phyloP scores from a whole-genome alignment of 2,329 filamentous ascomycete species.

The Dryadomyces quercivorus region DNA sequence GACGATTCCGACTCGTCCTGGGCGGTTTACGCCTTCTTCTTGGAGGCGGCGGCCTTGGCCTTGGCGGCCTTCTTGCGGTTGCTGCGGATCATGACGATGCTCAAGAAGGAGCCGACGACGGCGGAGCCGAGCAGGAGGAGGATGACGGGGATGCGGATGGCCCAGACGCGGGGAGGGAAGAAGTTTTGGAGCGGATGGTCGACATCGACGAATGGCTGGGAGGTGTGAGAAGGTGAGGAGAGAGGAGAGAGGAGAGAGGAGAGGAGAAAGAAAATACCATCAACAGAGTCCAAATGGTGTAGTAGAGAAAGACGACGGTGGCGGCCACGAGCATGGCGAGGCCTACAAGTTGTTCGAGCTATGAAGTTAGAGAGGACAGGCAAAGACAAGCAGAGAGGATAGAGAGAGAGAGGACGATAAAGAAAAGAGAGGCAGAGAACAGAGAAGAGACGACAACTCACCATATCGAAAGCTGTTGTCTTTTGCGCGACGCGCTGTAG shows the following conservation, averaged over 20 bases:
- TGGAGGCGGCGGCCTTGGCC: slow-evolving; percentile 58
- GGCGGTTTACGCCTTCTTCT: slow-evolving; percentile 65
- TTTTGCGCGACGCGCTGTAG: too few relatives aligned
- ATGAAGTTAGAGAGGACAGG: slow-evolving; percentile 8
- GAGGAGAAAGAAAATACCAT: slow-evolving; percentile 54
- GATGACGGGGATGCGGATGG: slow-evolving; percentile 95
- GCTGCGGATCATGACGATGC: slow-evolving; percentile 97
- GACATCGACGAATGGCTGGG: slow-evolving; percentile 88
- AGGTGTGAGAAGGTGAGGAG: too few relatives aligned
- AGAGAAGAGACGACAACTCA: slow-evolving; percentile 4
- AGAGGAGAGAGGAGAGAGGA: background rate
- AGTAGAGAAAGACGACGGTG: slow-evolving; percentile 63
- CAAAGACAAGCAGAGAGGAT: background rate
- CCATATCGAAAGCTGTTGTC: slow-evolving; percentile 12
- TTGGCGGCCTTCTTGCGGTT: slow-evolving; percentile 96
- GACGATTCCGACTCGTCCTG: too few relatives aligned
- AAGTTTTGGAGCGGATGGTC: slow-evolving; percentile 87
- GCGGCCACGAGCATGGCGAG: slow-evolving; percentile 57
- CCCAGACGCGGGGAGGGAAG: slow-evolving; percentile 97
- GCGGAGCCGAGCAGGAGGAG: slow-evolving; percentile 83
- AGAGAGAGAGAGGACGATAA: background rate
- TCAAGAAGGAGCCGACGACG: slow-evolving; percentile 90
- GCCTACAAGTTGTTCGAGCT: slow-evolving; percentile 81
- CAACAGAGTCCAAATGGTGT: slow-evolving; percentile 92
- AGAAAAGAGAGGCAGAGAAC: background rate